These are phyloP conservation scores for Wickerhamiella parazyma DNA, from an alignment of 805 yeast genomes.

Conservation along the genomic window DNA sequence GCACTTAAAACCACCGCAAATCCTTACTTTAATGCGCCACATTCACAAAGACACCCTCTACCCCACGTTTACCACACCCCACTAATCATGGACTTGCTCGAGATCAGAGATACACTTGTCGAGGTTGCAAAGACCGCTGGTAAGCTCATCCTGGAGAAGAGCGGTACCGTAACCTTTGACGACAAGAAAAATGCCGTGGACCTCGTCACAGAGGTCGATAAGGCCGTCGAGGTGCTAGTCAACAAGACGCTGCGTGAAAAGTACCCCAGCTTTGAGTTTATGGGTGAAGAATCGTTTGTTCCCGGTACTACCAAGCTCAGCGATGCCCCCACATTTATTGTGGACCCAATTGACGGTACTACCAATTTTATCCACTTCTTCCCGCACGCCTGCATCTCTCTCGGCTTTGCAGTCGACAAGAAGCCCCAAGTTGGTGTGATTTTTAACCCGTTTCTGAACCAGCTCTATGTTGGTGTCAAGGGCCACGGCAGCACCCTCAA, in stretches of 20 bases:
- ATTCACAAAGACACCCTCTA: too few relatives aligned
- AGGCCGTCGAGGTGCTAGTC: constrained; percentile 38
- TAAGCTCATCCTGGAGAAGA: constrained; percentile 34
- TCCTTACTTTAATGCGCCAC: too few relatives aligned
- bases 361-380: constrained; percentile 50
- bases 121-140: constrained; percentile 36
- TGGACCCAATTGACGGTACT: constrained; percentile 56
- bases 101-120: constrained; percentile 29
- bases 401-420: constrained; percentile 39
- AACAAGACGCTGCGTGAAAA: constrained; percentile 22
- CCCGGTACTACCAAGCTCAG: constrained; percentile 36
- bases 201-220: constrained; percentile 48
- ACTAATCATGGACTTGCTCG: constrained; percentile 20
- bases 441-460: constrained; percentile 45
- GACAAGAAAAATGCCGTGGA: constrained; percentile 50
- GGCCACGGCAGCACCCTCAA: constrained; percentile 45
- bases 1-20: too few relatives aligned
- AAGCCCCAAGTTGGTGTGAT: constrained; percentile 49
- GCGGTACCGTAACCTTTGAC: constrained; percentile 37
- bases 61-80: too few relatives aligned
- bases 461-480: constrained; percentile 39
- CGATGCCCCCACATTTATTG: constrained; percentile 46
- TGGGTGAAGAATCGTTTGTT: constrained; percentile 49
- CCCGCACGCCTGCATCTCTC: constrained; percentile 48
- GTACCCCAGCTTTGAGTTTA: constrained; percentile 39